A percentile compares a stretch with the other conserved stretches of the same genome.
Conservation (phyloP, 257 asterid genomes). For the Solanum neorickii region DNA sequence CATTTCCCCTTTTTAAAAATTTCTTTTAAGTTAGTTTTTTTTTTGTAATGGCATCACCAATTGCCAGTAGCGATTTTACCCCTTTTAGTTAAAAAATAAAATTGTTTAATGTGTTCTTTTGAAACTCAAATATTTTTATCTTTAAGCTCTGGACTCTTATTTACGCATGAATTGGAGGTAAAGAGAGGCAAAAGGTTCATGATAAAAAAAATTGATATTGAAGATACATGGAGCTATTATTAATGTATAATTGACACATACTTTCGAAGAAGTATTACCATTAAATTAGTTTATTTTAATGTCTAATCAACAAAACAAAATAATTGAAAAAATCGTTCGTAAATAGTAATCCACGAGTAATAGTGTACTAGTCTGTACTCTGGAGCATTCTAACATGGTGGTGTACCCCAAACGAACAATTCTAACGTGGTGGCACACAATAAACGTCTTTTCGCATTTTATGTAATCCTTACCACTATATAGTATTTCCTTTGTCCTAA, state of each 20-base stretch:
- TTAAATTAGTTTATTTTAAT: neutral
- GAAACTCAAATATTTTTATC: too few species aligned
- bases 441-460: neutral
- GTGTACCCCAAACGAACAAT: neutral
- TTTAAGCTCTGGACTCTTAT: too few species aligned
- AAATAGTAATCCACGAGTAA: neutral
- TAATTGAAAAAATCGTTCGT: neutral
- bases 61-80: too few species aligned
- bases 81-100: too few species aligned
- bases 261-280: neutral
- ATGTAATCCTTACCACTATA: neutral
- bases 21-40: too few species aligned
- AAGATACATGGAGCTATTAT: neutral
- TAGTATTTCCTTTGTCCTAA: neutral
- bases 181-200: neutral
- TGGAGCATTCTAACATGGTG: neutral
- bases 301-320: neutral
- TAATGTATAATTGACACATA: neutral
- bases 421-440: neutral
- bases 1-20: too few species aligned
- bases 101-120: too few species aligned
- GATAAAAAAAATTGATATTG: neutral
- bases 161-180: neutral
- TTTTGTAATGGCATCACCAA: too few species aligned
- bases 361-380: neutral